Evolutionary conservation across 2,329 filamentous ascomycete genomes (phyloP).

Genomic region (Pestalotiopsis sp.): DNA sequence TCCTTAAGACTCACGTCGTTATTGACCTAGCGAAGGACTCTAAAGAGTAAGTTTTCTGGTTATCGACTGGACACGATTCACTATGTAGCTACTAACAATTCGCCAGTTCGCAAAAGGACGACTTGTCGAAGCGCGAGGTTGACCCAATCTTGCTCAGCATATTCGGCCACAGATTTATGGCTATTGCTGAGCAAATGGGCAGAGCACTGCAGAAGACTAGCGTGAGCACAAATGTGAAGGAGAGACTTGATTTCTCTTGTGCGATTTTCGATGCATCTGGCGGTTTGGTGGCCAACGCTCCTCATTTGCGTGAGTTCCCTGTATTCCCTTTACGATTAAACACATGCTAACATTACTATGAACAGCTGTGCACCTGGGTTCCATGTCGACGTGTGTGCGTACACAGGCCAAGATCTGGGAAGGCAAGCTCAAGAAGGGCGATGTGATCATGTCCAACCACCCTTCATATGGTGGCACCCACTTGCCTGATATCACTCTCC

Average conservation of each 20-base stretch:
- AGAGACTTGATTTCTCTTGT: conserved; percentile 82
- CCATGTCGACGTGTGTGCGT: conserved; percentile 82
- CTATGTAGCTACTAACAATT: conserved; percentile 19
- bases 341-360: neutral
- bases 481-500: conserved; percentile 79
- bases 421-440: conserved; percentile 75
- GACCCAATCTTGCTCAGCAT: conserved; percentile 79
- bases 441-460: conserved; percentile 84
- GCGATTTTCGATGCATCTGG: conserved; percentile 78
- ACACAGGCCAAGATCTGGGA: conserved; percentile 82
- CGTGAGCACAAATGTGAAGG: conserved; percentile 80
- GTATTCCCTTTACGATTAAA: neutral
- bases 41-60: conserved; percentile 39
- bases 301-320: conserved; percentile 61
- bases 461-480: conserved; percentile 85
- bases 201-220: conserved; percentile 78
- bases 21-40: conserved; percentile 74
- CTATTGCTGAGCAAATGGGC: conserved; percentile 85
- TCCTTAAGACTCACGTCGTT: conserved; percentile 85
- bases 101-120: conserved; percentile 26
- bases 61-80: neutral
- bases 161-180: conserved; percentile 83
- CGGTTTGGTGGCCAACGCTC: conserved; percentile 77
- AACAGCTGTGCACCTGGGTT: conserved; percentile 71
- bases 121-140: conserved; percentile 48